Conservation (phyloP, 371 early-diverging fungal genomes). For the Mortierella sp. region DNA sequence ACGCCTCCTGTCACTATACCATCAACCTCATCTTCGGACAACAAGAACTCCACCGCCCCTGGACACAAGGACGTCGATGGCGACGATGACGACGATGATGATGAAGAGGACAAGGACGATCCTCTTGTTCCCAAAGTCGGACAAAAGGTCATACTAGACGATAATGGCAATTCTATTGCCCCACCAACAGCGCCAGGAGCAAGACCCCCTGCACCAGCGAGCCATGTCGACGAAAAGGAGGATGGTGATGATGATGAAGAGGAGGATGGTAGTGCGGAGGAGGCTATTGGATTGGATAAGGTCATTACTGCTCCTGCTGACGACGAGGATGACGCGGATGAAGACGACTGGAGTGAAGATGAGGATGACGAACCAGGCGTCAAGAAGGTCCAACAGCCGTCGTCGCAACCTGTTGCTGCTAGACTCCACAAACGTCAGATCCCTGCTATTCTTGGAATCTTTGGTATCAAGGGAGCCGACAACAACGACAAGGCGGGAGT, state of each 20-base stretch:
- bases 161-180: neutral
- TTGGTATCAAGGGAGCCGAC: neutral
- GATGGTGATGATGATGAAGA: conserved; percentile 3
- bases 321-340: conserved; percentile 15
- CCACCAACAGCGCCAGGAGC: neutral
- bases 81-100: conserved; percentile 4
- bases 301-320: neutral
- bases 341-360: conserved; percentile 3
- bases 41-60: neutral
- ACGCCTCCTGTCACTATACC: neutral
- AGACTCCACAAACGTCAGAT: neutral
- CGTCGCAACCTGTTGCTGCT: neutral
- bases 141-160: conserved; percentile 10
- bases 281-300: neutral
- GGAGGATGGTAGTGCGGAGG: conserved; percentile 8
- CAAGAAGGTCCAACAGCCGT: neutral
- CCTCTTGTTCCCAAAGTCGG: neutral
- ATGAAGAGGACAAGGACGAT: conserved; percentile 23
- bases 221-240: neutral
- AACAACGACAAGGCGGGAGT: neutral
- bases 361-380: neutral
- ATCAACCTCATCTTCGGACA: neutral
- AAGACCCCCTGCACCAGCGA: neutral
- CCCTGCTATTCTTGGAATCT: neutral
- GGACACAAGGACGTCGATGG: neutral